Base-by-base conservation (phyloP, 805 yeast genomes). In the Kuraishia hungarica region DNA sequence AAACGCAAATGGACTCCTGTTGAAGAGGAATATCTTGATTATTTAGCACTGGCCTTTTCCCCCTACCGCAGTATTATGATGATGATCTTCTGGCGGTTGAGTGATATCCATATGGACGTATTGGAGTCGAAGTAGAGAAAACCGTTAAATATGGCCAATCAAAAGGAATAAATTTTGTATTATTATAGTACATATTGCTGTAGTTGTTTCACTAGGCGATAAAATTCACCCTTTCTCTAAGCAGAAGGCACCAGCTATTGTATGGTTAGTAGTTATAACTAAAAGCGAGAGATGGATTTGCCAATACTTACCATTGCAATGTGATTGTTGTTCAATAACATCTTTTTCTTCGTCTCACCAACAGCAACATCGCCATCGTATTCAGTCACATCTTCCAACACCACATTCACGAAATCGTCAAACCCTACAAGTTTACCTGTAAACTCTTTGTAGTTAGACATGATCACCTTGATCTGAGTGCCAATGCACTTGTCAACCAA, bases 391-490 rank as follows among this genome's bases (percentile, higher is more conserved):
- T 92, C 85, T 62, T 87, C 88, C 53, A 94, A 76, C 11, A 94
- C 96, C 70, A 92, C 83, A 66, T 89, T 94, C 57, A 94, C 97
- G 63, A 86, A 93, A 70, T 94, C 98, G 67, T 94, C 99, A 69
- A 93, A 93, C 1, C 98, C 98, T 28, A 87, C 81, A 53, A 94
- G 75, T 2, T 84, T 89, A 1, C 99, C 99, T n/a, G 80, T 78
- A 67, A 90, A 94, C 67, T 92, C 97, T 67, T 82, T 82, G 56
- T 78, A 75, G 58, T 70, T 74, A 50, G 78, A 77, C 72, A 89
- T 75, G 53, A 89, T 76, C 24, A 91, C 88, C 79, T 87, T 82
- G 48, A 93, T 83, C 55, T 79, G 77, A 35, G 89, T 83, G 19
- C 96, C 97, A 46, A 93, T 83, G 58, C 92, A 84, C 69, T 84